Conservation (phyloP, 371 early-diverging fungal genomes). For the Parasitella parasitica region DNA sequence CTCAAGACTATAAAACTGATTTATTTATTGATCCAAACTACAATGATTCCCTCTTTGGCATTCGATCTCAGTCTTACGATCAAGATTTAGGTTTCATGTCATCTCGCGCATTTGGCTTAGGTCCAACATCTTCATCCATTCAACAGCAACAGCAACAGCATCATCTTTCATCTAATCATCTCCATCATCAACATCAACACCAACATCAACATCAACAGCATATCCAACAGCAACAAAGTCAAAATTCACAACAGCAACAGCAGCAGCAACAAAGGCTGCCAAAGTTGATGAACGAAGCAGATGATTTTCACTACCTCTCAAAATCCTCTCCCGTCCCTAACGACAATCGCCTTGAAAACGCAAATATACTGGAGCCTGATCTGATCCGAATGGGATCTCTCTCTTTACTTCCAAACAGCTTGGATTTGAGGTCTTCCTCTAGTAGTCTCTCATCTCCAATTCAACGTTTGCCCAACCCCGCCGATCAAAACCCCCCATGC, state of each 20-base stretch:
- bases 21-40: slow-evolving; percentile 39
- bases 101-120: slow-evolving; percentile 28
- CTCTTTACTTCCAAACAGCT: not conserved
- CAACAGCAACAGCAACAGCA: slow-evolving; percentile 16
- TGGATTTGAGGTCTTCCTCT: not conserved
- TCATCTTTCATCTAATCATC: slow-evolving; percentile 3
- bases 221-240: too few relatives aligned
- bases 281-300: slow-evolving; percentile 2
- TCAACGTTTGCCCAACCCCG: slow-evolving; percentile 29
- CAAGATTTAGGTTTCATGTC: slow-evolving; percentile 24
- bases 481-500: slow-evolving; percentile 91
- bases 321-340: slow-evolving; percentile 61
- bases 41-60: slow-evolving; percentile 29
- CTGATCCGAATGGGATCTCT: slow-evolving; percentile 17
- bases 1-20: slow-evolving; percentile 48
- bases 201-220: slow-evolving; percentile 1
- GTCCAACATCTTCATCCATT: slow-evolving; percentile 2
- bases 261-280: slow-evolving; percentile 33
- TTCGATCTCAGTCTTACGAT: slow-evolving; percentile 44
- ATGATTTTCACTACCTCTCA: slow-evolving; percentile 78
- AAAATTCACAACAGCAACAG: slow-evolving; percentile 7
- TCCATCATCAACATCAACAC: slow-evolving; percentile 14
- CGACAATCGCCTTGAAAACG: slow-evolving; percentile 15
- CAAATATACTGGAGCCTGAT: slow-evolving; percentile 6
- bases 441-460: slow-evolving; percentile 7